Percentiles rank a stretch among this genome's conserved stretches.
Conservation (phyloP, 257 asterid species). For the Solanum clarkiae region DNA sequence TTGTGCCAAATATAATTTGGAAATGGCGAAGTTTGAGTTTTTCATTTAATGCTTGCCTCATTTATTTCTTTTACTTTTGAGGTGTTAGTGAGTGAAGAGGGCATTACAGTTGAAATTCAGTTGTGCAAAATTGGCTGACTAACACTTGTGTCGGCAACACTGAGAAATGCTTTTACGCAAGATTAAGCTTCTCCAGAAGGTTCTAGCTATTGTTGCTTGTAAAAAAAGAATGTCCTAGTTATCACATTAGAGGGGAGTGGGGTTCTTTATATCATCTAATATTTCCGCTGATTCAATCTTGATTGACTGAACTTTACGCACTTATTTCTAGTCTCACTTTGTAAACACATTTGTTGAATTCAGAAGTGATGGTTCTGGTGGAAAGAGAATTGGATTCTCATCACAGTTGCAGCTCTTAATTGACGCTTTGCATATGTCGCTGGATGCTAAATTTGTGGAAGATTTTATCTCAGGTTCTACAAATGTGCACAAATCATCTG, state of each 20-base stretch:
- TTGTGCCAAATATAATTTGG: neutral
- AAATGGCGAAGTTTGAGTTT: neutral
- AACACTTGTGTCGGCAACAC: neutral
- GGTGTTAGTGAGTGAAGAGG: neutral
- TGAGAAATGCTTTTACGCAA: neutral
- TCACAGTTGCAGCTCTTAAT: slow-evolving; percentile 68
- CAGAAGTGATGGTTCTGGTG: slow-evolving; percentile 37
- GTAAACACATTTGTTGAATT: slow-evolving; percentile 14
- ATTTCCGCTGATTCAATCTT: neutral
- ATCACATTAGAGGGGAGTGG: neutral
- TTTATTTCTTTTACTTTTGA: neutral
- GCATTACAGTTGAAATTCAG: neutral
- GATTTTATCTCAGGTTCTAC: slow-evolving; percentile 77
- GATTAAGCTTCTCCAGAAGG: neutral
- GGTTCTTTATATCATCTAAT: neutral
- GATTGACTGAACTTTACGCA: neutral
- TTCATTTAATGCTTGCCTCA: neutral
- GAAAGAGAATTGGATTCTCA: slow-evolving; percentile 61
- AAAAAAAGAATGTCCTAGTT: neutral
- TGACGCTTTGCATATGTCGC: slow-evolving; percentile 57
- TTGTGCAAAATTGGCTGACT: neutral
- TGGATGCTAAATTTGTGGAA: slow-evolving; percentile 64
- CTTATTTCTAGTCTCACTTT: neutral
- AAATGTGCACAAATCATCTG: neutral
- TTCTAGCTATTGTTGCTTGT: neutral